These are phyloP conservation scores for Apocynum venetum DNA, from an alignment of 257 asterid genomes.

Conservation along the genomic window DNA sequence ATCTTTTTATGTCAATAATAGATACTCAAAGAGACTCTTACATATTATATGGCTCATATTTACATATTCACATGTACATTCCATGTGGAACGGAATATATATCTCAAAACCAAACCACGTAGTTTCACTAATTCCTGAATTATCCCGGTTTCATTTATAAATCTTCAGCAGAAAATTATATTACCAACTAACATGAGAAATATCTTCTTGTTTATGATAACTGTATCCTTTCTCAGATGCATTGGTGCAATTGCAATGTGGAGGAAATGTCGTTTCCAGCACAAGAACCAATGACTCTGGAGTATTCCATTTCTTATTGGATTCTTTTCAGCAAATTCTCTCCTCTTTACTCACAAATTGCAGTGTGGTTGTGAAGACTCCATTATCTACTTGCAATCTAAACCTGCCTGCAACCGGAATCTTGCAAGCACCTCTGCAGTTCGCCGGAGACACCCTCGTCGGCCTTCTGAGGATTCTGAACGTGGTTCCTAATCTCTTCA, in stretches of 20 bases:
- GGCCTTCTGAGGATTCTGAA: constrained; percentile 22
- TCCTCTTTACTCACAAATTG: constrained; percentile 25
- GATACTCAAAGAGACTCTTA: too few relatives aligned
- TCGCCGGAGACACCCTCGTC: background rate
- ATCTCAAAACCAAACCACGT: too few relatives aligned
- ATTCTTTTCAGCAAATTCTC: constrained; percentile 18
- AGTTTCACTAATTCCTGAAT: too few relatives aligned
- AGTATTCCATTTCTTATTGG: constrained; percentile 4
- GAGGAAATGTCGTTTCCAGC: constrained; percentile 28
- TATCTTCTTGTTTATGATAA: too few relatives aligned
- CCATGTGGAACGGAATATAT: too few relatives aligned
- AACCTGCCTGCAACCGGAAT: constrained; percentile 23
- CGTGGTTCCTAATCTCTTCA: constrained; percentile 16
- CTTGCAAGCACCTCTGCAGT: constrained; percentile 16
- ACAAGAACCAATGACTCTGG: constrained; percentile 28
- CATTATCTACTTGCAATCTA: constrained; percentile 34
- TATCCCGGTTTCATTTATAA: too few relatives aligned
- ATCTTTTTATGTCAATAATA: too few relatives aligned
- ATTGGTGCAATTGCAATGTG: constrained; percentile 31
- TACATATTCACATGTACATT: too few relatives aligned
- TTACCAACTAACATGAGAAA: too few relatives aligned
- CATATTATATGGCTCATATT: too few relatives aligned
- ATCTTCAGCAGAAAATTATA: too few relatives aligned
- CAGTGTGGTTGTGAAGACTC: constrained; percentile 29
- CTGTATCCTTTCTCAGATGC: constrained; percentile 22